Evolutionary conservation across 306 rosid species (phyloP).

Genomic region (Cercis canadensis): DNA sequence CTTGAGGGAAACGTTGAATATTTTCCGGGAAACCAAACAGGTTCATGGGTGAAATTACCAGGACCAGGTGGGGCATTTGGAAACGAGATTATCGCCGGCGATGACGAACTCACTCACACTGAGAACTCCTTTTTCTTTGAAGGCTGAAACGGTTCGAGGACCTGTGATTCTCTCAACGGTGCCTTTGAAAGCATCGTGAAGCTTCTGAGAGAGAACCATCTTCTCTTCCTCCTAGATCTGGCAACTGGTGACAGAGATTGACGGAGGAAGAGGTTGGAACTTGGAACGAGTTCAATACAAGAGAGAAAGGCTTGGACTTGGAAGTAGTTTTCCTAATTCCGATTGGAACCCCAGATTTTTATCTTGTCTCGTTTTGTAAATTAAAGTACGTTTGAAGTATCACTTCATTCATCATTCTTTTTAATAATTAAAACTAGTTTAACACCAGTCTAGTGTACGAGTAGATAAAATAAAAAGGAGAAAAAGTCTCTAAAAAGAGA

Average conservation of each 20-base stretch:
- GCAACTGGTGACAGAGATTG: not conserved
- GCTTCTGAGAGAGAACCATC: slow-evolving; percentile 91
- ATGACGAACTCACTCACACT: slow-evolving; percentile 84
- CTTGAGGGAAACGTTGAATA: not conserved
- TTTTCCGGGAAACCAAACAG: not conserved
- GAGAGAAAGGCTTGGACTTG: too few relatives aligned
- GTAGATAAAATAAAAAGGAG: too few relatives aligned
- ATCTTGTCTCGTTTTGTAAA: too few relatives aligned
- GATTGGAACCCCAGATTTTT: too few relatives aligned
- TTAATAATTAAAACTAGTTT: too few relatives aligned
- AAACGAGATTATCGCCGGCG: slow-evolving; percentile 96
- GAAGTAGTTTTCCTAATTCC: too few relatives aligned
- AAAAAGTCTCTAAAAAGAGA: too few relatives aligned
- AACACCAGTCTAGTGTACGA: too few relatives aligned
- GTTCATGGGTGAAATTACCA: slow-evolving; percentile 55
- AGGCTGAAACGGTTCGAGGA: slow-evolving; percentile 91
- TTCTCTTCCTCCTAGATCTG: slow-evolving; percentile 6
- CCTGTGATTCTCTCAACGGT: slow-evolving; percentile 96
- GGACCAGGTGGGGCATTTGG: slow-evolving; percentile 99
- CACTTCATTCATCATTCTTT: too few relatives aligned
- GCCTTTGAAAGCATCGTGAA: slow-evolving; percentile 98
- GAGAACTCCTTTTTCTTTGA: slow-evolving; percentile 98
- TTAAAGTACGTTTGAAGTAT: too few relatives aligned
- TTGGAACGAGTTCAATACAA: too few relatives aligned
- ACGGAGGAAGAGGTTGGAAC: not conserved